A percentile compares a stretch with the other conserved stretches of the same genome.
Conservation (phyloP, 2,329 filamentous ascomycete species). For the Macrophomina tecta region DNA sequence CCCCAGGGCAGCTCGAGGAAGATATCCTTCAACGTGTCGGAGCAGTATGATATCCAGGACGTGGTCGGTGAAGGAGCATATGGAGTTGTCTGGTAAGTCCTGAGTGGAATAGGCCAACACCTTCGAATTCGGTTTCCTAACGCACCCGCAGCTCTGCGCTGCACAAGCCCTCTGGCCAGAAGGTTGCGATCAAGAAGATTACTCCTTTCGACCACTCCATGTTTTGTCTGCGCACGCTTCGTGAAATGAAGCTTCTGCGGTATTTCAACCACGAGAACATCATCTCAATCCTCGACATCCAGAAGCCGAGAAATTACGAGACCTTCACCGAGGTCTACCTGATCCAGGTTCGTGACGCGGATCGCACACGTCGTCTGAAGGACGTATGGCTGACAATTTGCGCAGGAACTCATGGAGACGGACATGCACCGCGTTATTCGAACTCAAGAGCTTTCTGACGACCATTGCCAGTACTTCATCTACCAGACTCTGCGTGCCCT, state of each 20-base stretch:
- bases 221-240: slow-evolving; percentile 94
- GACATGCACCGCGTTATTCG: slow-evolving; percentile 99
- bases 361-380: neutral
- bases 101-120: neutral
- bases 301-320: slow-evolving; percentile 96
- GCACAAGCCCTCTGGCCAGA: slow-evolving; percentile 97
- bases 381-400: slow-evolving; percentile 30
- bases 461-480: slow-evolving; percentile 99
- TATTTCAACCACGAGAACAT: slow-evolving; percentile 99
- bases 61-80: slow-evolving; percentile 98
- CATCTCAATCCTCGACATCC: slow-evolving; percentile 98
- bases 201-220: slow-evolving; percentile 99
- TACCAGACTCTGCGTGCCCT: slow-evolving; percentile 97
- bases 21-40: slow-evolving; percentile 99
- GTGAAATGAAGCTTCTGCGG: slow-evolving; percentile 97
- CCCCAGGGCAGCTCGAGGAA: slow-evolving; percentile 70
- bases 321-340: slow-evolving; percentile 97
- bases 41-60: slow-evolving; percentile 99
- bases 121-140: slow-evolving; percentile 33
- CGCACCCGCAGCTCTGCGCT: slow-evolving; percentile 77
- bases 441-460: slow-evolving; percentile 96
- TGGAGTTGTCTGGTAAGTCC: slow-evolving; percentile 90
- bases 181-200: slow-evolving; percentile 99
- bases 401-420: slow-evolving; percentile 96
- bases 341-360: slow-evolving; percentile 72